Evolutionary conservation across 1,284 basidiomycete genomes (phyloP).

Genomic region (Amylostereum areolatum): DNA sequence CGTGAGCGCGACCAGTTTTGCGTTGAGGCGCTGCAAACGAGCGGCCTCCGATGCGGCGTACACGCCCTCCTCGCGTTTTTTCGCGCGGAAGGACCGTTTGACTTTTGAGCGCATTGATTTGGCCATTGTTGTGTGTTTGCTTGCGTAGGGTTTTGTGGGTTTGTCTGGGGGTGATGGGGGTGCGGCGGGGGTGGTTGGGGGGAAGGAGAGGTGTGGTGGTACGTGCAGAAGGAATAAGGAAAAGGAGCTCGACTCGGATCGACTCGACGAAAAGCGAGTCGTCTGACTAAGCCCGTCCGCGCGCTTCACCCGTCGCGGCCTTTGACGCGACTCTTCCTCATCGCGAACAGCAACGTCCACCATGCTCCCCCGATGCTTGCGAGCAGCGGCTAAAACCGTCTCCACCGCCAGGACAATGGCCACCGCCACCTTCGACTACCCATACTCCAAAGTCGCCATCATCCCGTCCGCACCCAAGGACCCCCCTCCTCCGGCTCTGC

Average conservation of each 20-base stretch:
- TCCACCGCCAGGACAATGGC: constrained; percentile 34
- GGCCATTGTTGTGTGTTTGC: too few species aligned
- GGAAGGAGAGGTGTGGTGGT: too few species aligned
- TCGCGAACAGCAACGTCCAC: neutral
- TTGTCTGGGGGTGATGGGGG: constrained; percentile 1
- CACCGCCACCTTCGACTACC: constrained; percentile 47
- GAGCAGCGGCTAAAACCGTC: constrained; percentile 6
- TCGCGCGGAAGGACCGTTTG: constrained; percentile 79
- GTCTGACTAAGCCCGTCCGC: neutral
- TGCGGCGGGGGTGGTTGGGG: neutral
- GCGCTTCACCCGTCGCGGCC: neutral
- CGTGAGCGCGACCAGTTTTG: constrained; percentile 56
- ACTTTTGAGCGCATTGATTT: constrained; percentile 89
- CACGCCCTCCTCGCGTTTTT: constrained; percentile 79
- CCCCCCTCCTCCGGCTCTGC: constrained; percentile 40
- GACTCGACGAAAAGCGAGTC: neutral
- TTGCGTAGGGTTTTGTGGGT: constrained; percentile 10
- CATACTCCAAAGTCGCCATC: constrained; percentile 69
- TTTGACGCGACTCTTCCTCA: neutral
- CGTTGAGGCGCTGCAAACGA: constrained; percentile 70
- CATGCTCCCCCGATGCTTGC: constrained; percentile 18
- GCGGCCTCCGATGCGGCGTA: constrained; percentile 86
- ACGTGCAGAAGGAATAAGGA: too few species aligned
- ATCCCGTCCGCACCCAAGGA: constrained; percentile 42
- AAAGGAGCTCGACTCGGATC: too few species aligned